Evolutionary conservation across 345 rosid species (phyloP).

Genomic region (Gossypium bickii): DNA sequence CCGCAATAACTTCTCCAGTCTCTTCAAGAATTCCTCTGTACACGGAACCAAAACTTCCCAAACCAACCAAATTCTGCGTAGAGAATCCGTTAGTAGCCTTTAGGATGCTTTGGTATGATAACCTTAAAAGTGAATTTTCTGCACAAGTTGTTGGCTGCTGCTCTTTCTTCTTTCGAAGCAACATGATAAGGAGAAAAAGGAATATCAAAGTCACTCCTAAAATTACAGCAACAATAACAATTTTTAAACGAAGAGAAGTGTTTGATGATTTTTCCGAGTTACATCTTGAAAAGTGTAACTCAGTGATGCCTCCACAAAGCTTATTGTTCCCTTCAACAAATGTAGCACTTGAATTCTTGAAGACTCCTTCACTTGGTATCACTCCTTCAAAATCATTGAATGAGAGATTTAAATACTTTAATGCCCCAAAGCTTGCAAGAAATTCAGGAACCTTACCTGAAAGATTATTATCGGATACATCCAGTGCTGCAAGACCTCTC

Average conservation of each 20-base stretch:
- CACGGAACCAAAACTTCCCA: slow-evolving; percentile 22
- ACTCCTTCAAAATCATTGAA: slow-evolving; percentile 39
- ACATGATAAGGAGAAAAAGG: not conserved
- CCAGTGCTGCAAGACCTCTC: slow-evolving; percentile 4
- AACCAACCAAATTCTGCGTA: slow-evolving; percentile 18
- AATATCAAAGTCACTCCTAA: not conserved
- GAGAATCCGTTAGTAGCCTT: slow-evolving; percentile 28
- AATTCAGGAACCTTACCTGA: slow-evolving; percentile 24
- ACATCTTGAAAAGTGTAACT: slow-evolving; percentile 11
- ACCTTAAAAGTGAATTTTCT: not conserved
- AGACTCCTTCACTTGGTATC: slow-evolving; percentile 31
- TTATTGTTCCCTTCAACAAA: slow-evolving; percentile 27
- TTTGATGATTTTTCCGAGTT: not conserved
- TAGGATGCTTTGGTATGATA: slow-evolving; percentile 1
- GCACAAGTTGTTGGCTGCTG: not conserved
- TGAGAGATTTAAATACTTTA: slow-evolving; percentile 26
- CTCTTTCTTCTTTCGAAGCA: not conserved
- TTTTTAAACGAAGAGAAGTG: not conserved
- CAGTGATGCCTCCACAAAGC: slow-evolving; percentile 34
- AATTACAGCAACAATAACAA: not conserved
- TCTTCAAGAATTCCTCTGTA: slow-evolving; percentile 17
- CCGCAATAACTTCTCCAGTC: slow-evolving; percentile 7
- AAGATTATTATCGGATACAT: slow-evolving; percentile 33
- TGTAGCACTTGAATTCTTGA: slow-evolving; percentile 27
- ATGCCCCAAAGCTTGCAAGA: not conserved